Base-by-base conservation (phyloP, 2,329 filamentous ascomycete species). In the Neofusicoccum cordaticola region DNA sequence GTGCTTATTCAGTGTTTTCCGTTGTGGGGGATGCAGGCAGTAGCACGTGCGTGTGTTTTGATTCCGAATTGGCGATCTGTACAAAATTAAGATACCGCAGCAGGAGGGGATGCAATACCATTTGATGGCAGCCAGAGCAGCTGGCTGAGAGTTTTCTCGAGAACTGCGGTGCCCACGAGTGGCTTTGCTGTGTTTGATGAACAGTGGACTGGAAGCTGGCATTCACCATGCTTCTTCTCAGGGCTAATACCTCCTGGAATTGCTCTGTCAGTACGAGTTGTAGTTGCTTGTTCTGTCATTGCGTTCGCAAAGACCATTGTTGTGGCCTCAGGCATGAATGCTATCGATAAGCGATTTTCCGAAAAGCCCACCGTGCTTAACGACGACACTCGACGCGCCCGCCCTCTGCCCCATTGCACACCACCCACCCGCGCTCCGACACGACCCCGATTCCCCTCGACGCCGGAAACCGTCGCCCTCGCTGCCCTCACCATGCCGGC, bases 401-500 rank as follows among this genome's bases (percentile, higher is more conserved):
- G 61, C 61, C 50, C 41, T 56, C 61, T 44, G 42, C 31, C 52
- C 52, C 34, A 64, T 64, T 57, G 31, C 42, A 57, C 62, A 41
- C 62, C 44, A 57, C 35, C 44, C 22, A 58, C 62, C 42, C 51
- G 62, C 62, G 61, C 42, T 19, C 62, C 31, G 50, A 27, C 62
- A 37, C 41, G 39, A 27, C 41, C 34, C 44, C 42, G 39, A 56
- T 15, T 31, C 51, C 50, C 27, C 37, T 51, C 62, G 41, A 52
- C 63, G 63, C 56, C 63, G 56, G 53, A 61, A 34, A 37, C 39
- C 58, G 42, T 65, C 56, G 48, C 47, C 31, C 50, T 50, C 8
- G 11, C n/a, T 19, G 15, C 48, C 19, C 13, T 67, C 73, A 77
- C 67, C 71, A 88, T 88, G 86, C 84, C 86, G 68, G 84, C 81